Conservation (phyloP, 2,329 filamentous ascomycete genomes). For the Parascedosporium putredinis region DNA sequence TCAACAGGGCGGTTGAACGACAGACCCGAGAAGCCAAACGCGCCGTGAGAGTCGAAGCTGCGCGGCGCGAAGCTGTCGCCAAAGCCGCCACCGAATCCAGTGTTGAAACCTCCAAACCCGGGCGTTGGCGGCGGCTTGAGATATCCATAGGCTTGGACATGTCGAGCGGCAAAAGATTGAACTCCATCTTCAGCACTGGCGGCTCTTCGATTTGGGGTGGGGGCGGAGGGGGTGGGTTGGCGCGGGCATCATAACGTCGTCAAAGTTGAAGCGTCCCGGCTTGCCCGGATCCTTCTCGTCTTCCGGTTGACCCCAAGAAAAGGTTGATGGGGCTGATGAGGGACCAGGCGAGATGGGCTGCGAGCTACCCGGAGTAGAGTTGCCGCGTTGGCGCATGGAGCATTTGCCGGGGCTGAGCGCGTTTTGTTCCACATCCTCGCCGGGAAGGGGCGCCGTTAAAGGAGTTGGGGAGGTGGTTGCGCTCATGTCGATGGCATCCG, state of each 20-base stretch:
- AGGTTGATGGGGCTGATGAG: constrained; percentile 55
- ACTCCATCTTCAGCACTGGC: neutral
- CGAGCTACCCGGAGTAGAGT: constrained; percentile 38
- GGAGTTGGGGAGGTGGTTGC: constrained; percentile 37
- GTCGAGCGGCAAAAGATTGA: constrained; percentile 2
- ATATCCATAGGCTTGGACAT: constrained; percentile 7
- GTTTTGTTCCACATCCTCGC: constrained; percentile 34
- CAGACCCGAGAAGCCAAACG: constrained; percentile 2
- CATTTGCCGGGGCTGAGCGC: constrained; percentile 21
- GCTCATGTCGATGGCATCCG: constrained; percentile 40
- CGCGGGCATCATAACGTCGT: constrained; percentile 8
- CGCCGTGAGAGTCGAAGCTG: constrained; percentile 3
- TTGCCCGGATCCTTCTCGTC: constrained; percentile 29
- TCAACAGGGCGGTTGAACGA: neutral
- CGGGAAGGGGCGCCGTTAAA: constrained; percentile 49
- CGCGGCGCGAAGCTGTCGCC: constrained; percentile 6
- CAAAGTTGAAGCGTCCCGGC: constrained; percentile 29
- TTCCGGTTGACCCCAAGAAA: constrained; percentile 46
- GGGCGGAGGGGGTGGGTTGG: neutral
- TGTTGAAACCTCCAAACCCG: neutral
- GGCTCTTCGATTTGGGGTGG: neutral
- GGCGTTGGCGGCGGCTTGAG: constrained; percentile 8
- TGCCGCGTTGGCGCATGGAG: constrained; percentile 37
- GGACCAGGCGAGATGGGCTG: constrained; percentile 49
- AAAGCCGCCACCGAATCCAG: neutral